phyloP scores from a whole-genome alignment of 2,329 filamentous ascomycete species.

The Fonsecaea nubica region DNA sequence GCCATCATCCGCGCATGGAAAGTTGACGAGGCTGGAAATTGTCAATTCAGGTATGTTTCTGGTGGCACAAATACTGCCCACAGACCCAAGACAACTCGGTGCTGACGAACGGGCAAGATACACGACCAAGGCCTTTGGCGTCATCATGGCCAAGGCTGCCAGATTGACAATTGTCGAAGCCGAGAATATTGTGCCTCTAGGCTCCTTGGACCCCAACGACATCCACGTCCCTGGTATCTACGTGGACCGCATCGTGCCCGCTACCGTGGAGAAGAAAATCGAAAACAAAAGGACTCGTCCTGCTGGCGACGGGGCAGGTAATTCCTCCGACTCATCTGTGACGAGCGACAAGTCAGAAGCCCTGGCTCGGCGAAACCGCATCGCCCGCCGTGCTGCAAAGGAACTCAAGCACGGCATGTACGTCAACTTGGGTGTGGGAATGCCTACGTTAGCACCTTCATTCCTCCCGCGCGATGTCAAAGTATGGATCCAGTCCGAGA shows the following conservation, averaged over 20 bases:
- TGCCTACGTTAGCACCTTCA: slow-evolving; percentile 82
- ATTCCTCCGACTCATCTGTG: slow-evolving; percentile 40
- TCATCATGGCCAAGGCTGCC: slow-evolving; percentile 82
- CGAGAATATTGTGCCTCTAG: slow-evolving; percentile 79
- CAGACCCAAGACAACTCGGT: background rate
- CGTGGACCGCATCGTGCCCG: slow-evolving; percentile 79
- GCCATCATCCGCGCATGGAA: slow-evolving; percentile 79
- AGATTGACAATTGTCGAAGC: slow-evolving; percentile 81
- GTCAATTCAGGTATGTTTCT: slow-evolving; percentile 66
- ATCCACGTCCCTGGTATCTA: slow-evolving; percentile 83
- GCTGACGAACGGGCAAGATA: slow-evolving; percentile 43
- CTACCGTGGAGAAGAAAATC: slow-evolving; percentile 72
- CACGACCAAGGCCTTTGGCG: slow-evolving; percentile 76
- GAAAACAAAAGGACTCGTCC: slow-evolving; percentile 70
- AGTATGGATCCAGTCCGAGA: slow-evolving; percentile 86
- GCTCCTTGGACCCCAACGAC: slow-evolving; percentile 73
- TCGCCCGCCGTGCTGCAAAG: slow-evolving; percentile 77
- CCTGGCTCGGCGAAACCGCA: slow-evolving; percentile 68
- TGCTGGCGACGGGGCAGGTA: slow-evolving; percentile 46
- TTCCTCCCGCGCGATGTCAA: slow-evolving; percentile 72
- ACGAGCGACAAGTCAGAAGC: slow-evolving; percentile 51
- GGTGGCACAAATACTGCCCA: background rate
- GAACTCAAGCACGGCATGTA: slow-evolving; percentile 83
- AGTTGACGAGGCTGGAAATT: slow-evolving; percentile 78
- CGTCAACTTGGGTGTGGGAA: slow-evolving; percentile 81